Evolutionary conservation across 1,284 basidiomycete species (phyloP).

Genomic region (Ustilago sp.): DNA sequence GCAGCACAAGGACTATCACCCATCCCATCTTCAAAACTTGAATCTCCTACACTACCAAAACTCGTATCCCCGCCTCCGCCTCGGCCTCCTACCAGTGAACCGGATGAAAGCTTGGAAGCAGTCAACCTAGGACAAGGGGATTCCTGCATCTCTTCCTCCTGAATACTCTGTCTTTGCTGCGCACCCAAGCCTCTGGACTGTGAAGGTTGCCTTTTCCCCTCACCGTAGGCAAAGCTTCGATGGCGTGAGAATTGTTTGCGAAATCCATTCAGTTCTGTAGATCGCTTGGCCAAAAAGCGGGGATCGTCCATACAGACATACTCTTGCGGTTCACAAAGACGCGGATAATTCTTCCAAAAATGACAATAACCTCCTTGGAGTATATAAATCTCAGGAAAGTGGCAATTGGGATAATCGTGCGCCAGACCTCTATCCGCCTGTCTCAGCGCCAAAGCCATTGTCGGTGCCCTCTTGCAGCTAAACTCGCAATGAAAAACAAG

Average conservation of each 20-base stretch:
- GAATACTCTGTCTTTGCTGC: slow-evolving; percentile 26
- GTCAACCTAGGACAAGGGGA: slow-evolving; percentile 30
- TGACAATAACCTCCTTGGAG: slow-evolving; percentile 93
- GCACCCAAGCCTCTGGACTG: not conserved
- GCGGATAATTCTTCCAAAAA: slow-evolving; percentile 79
- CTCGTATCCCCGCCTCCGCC: slow-evolving; percentile 50
- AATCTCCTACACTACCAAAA: slow-evolving; percentile 62
- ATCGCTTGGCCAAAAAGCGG: slow-evolving; percentile 79
- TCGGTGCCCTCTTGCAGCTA: slow-evolving; percentile 91
- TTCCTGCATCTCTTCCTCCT: slow-evolving; percentile 55
- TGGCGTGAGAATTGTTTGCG: slow-evolving; percentile 75
- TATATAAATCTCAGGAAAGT: slow-evolving; percentile 97
- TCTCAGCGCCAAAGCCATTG: slow-evolving; percentile 94
- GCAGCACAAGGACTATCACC: slow-evolving; percentile 62
- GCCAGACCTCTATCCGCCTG: slow-evolving; percentile 88
- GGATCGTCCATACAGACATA: slow-evolving; percentile 98
- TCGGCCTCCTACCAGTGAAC: not conserved
- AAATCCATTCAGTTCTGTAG: slow-evolving; percentile 89
- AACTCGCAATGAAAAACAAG: slow-evolving; percentile 99
- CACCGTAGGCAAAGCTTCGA: slow-evolving; percentile 65
- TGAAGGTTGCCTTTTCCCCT: slow-evolving; percentile 33
- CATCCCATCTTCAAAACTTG: slow-evolving; percentile 60
- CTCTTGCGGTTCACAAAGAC: slow-evolving; percentile 81
- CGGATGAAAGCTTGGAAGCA: not conserved
- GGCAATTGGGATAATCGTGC: slow-evolving; percentile 88